phyloP scores from a whole-genome alignment of 371 early-diverging fungal genomes.

The Capniomyces stellatus region DNA sequence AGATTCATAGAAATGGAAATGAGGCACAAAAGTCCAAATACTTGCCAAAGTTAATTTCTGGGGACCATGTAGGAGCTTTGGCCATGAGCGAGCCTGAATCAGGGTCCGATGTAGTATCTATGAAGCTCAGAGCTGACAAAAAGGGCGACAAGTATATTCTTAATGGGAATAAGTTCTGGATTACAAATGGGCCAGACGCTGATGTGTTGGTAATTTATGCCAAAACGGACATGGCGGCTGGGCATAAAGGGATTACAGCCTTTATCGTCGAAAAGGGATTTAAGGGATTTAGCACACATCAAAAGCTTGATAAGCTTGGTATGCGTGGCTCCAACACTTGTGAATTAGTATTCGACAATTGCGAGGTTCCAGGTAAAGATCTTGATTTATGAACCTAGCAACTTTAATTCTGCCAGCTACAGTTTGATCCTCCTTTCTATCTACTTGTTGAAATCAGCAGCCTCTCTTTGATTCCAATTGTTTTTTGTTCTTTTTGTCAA shows the following conservation, averaged over 20 bases:
- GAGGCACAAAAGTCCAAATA: conserved; percentile 80
- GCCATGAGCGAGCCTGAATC: conserved; percentile 90
- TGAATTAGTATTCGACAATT: conserved; percentile 88
- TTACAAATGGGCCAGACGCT: conserved; percentile 94
- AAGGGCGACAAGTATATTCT: conserved; percentile 62
- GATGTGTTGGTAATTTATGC: conserved; percentile 88
- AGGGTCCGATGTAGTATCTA: conserved; percentile 91
- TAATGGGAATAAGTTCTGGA: conserved; percentile 91
- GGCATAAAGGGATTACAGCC: conserved; percentile 81
- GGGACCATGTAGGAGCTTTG: conserved; percentile 83
- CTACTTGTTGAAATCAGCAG: too few relatives aligned
- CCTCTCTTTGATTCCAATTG: too few relatives aligned
- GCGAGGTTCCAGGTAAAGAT: conserved; percentile 55
- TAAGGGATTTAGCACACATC: conserved; percentile 70
- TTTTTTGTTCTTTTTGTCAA: too few relatives aligned
- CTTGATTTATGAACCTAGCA: background rate
- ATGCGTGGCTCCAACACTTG: conserved; percentile 96
- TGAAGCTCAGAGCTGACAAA: conserved; percentile 71
- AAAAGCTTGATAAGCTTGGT: conserved; percentile 90
- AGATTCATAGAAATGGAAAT: conserved; percentile 82
- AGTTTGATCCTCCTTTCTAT: too few relatives aligned
- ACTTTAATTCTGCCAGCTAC: too few relatives aligned
- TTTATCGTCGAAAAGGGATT: conserved; percentile 85
- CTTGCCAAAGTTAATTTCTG: conserved; percentile 66
- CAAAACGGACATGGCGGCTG: conserved; percentile 65